These are phyloP conservation scores for Raddia distichophylla DNA, from an alignment of 176 grass and related monocot species.

Conservation along the genomic window DNA sequence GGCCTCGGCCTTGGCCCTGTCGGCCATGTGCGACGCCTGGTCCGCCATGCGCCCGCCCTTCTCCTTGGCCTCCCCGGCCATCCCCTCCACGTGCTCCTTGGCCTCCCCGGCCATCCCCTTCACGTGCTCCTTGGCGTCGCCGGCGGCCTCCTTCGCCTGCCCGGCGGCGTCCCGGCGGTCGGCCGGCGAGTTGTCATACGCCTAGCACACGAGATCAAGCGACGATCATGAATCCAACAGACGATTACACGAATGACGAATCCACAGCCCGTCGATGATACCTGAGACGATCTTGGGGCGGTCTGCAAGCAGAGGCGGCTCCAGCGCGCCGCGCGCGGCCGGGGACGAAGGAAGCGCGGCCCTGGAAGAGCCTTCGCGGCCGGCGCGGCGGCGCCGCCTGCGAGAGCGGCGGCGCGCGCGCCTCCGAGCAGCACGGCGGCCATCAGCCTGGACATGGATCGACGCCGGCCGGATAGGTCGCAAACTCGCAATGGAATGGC, in stretches of 20 bases:
- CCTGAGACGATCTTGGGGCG: constrained; percentile 68
- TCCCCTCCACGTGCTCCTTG: constrained; percentile 29
- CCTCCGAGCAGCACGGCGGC: constrained; percentile 58
- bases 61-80: constrained; percentile 40
- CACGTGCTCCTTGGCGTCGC: constrained; percentile 41
- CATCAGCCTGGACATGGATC: constrained; percentile 52
- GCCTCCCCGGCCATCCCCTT: constrained; percentile 43
- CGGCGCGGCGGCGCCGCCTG: constrained; percentile 3
- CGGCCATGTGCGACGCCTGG: constrained; percentile 41
- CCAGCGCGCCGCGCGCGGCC: constrained; percentile 37
- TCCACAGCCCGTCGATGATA: not conserved
- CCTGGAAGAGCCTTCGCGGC: constrained; percentile 27
- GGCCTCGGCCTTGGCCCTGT: constrained; percentile 39
- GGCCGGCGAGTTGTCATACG: constrained; percentile 42
- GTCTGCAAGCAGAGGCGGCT: constrained; percentile 64
- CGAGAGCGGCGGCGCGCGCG: constrained; percentile 35
- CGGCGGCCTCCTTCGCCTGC: constrained; percentile 53
- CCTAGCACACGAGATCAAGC: constrained; percentile 28
- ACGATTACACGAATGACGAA: no score
- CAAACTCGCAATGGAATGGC: not conserved
- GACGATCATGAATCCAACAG: not conserved
- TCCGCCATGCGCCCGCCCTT: constrained; percentile 26
- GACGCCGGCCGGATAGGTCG: not conserved
- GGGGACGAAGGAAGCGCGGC: constrained; percentile 39
- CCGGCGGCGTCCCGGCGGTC: constrained; percentile 46